Evolutionary conservation across 306 rosid species (phyloP), one percentile per base, ranked within the genome.

Genomic region (Amphicarpaea edgeworthii): DNA sequence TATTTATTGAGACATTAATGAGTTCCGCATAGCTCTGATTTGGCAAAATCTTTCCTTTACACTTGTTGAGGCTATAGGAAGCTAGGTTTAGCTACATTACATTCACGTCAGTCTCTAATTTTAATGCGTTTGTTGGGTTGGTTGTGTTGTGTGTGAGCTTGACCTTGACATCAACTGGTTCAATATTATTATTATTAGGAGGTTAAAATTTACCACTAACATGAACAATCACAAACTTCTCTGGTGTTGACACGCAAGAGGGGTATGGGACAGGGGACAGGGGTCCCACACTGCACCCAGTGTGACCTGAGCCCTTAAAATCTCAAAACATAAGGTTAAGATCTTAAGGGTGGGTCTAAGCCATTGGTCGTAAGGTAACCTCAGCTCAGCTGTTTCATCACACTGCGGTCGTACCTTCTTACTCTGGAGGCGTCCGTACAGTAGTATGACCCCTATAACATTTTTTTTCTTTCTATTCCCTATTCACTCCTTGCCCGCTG

Each of bases 341-440:
- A 89, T 87, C 77, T 85, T 24, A 76, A 68, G 66, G 80, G 65
- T 82, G 55, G 83, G 87, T 85, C 86, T 81, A 82, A 81, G 0
- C 5, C 21, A 20, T 42, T 68, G 83, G 62, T 68, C 57, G 67
- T 79, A 76, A 42, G 53, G 85, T 76, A 81, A 41, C 74, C 78
- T 83, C 69, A 62, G 47, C 61, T 60, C 19, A 58, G 19, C 38
- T 12, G 81, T 70, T 75, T 59, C 79, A 62, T 75, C 81, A 71
- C 12, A 7, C 45, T 76, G 69, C 21, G 38, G 47, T 64, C 55
- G 73, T 76, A 76, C 77, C 67, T 1, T 32, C 16, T 63, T 51
- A n/a, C 64, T 28, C 55, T 81, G 46, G 40, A n/a, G 24, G 9
- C 30, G 37, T 55, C 79, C 64, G 83, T 78, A 69, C 61, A 4